Conservation (phyloP, 78 protist genomes). For the Cavenderia fasciculata region DNA sequence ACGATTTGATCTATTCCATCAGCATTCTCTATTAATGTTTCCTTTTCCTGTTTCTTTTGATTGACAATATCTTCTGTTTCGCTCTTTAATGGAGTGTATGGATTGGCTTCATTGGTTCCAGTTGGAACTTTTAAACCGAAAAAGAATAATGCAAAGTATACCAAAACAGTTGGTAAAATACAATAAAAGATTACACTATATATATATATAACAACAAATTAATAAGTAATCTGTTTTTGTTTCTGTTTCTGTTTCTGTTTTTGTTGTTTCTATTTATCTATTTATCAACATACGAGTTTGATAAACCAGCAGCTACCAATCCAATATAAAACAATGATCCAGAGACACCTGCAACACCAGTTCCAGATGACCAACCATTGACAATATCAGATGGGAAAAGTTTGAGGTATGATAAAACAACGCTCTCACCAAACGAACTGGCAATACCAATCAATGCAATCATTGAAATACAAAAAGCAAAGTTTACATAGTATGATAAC, state of each 20-base stretch:
- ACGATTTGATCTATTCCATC: not conserved
- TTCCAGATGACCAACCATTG: slow-evolving; percentile 88
- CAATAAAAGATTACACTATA: not conserved
- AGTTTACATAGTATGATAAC: slow-evolving; percentile 38
- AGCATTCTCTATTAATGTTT: not conserved
- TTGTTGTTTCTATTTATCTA: not conserved
- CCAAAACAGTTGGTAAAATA: slow-evolving; percentile 48
- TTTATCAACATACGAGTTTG: slow-evolving; percentile 1
- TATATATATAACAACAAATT: not conserved
- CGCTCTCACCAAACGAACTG: slow-evolving; percentile 82
- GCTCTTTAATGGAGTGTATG: not conserved
- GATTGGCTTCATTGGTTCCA: not conserved
- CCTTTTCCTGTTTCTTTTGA: not conserved
- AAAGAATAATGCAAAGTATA: slow-evolving; percentile 43
- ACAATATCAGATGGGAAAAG: slow-evolving; percentile 65
- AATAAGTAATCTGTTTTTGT: no score
- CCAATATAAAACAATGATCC: slow-evolving; percentile 77
- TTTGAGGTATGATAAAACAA: slow-evolving; percentile 65
- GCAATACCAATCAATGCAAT: slow-evolving; percentile 72
- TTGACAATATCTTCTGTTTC: not conserved
- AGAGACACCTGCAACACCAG: slow-evolving; percentile 87
- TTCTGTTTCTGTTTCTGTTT: no score
- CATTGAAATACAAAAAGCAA: slow-evolving; percentile 51
- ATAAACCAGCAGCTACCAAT: slow-evolving; percentile 24
- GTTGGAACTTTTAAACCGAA: slow-evolving; percentile 64